phyloP scores from a whole-genome alignment of 768 basidiomycete species.

The Termitomyces sp. region DNA sequence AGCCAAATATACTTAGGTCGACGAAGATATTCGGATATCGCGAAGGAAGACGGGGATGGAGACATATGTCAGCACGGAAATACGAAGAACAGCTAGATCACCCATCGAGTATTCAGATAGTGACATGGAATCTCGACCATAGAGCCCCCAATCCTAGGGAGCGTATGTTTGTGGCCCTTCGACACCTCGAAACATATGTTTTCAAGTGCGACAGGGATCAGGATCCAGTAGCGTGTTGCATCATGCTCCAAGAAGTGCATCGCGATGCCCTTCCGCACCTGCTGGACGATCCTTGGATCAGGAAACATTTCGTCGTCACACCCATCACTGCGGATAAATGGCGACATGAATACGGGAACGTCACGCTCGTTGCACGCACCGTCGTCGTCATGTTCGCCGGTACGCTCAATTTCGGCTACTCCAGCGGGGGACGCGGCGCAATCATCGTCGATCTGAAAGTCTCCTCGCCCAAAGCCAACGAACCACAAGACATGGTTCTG shows the following conservation, averaged over 20 bases:
- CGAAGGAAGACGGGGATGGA: constrained; percentile 35
- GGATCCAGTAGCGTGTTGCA: constrained; percentile 51
- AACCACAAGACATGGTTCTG: constrained; percentile 35
- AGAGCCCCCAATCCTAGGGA: constrained; percentile 24
- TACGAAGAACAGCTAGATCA: constrained; percentile 16
- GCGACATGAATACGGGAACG: constrained; percentile 60
- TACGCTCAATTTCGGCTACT: constrained; percentile 46
- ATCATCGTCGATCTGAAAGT: constrained; percentile 53
- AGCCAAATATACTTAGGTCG: constrained; percentile 22
- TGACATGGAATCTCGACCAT: constrained; percentile 75
- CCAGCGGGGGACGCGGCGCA: constrained; percentile 47
- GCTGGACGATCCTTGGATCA: constrained; percentile 57
- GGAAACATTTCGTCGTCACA: constrained; percentile 49
- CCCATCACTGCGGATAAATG: constrained; percentile 52
- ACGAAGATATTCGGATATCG: constrained; percentile 36
- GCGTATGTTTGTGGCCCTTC: constrained; percentile 44
- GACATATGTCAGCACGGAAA: constrained; percentile 34
- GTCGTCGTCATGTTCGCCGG: constrained; percentile 43
- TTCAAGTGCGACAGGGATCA: constrained; percentile 39
- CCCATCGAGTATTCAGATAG: constrained; percentile 37
- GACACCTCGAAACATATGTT: constrained; percentile 48
- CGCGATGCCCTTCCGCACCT: constrained; percentile 37
- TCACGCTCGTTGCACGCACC: constrained; percentile 60
- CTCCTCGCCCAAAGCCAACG: constrained; percentile 24
- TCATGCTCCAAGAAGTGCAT: constrained; percentile 69